These are phyloP conservation scores for Orychophragmus violaceus DNA, from an alignment of 345 rosid genomes.

Conservation along the genomic window DNA sequence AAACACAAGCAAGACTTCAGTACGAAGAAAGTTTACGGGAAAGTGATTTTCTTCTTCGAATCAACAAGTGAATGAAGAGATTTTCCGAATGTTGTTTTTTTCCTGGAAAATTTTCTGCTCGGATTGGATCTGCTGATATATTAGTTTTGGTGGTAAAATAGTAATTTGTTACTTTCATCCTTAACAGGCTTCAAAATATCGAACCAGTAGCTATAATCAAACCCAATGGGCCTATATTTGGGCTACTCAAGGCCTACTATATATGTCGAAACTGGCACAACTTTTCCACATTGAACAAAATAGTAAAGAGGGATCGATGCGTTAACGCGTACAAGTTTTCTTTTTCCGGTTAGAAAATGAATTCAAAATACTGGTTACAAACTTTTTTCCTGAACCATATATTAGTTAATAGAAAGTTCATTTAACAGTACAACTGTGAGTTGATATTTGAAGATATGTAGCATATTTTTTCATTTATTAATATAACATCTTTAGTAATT, in stretches of 20 bases:
- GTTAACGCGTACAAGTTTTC: background rate
- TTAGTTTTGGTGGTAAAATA: slow-evolving; percentile 13
- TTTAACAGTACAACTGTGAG: background rate
- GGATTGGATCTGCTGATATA: slow-evolving; percentile 24
- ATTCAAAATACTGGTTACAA: background rate
- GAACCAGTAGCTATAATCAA: background rate
- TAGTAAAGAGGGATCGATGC: background rate
- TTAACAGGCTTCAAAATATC: slow-evolving; percentile 11
- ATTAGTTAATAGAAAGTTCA: background rate
- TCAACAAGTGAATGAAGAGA: background rate
- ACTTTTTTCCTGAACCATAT: too few species aligned
- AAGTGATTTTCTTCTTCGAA: slow-evolving; percentile 7
- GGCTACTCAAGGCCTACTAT: background rate
- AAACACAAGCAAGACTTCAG: slow-evolving; percentile 13
- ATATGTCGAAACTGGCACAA: background rate
- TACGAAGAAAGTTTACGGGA: slow-evolving; percentile 8
- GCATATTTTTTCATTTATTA: background rate
- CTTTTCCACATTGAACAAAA: background rate
- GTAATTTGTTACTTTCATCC: slow-evolving; percentile 31
- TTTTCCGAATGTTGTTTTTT: background rate
- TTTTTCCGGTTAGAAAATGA: background rate
- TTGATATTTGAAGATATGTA: background rate
- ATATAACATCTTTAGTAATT: background rate
- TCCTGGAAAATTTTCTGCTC: background rate
- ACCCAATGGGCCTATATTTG: background rate